A percentile compares a stretch with the other conserved stretches of the same genome.
Conservation (phyloP, 257 asterid genomes). For the Solanum pinnatisectum region DNA sequence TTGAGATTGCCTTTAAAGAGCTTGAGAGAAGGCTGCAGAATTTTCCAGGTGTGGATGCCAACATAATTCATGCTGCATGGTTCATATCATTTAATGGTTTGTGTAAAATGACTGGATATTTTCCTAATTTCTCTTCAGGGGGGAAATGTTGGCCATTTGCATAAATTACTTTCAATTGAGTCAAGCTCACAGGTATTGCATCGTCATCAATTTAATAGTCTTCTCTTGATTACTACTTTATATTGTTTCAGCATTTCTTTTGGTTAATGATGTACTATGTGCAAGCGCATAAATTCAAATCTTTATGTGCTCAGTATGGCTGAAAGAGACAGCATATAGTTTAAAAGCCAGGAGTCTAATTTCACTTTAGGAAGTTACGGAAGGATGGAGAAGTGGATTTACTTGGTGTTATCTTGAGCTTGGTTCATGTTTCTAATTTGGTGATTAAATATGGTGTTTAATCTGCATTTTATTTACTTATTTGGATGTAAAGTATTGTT, state of each 20-base stretch:
- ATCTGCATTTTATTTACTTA: background rate
- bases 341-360: background rate
- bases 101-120: background rate
- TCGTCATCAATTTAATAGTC: background rate
- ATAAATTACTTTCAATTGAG: slow-evolving; percentile 66
- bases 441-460: background rate
- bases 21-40: slow-evolving; percentile 47
- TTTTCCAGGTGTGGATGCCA: slow-evolving; percentile 61
- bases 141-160: slow-evolving; percentile 96
- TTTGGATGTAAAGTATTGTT: slow-evolving; percentile 2
- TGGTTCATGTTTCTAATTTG: background rate
- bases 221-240: background rate
- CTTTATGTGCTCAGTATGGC: background rate
- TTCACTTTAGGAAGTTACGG: background rate
- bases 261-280: background rate
- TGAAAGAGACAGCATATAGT: background rate
- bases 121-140: slow-evolving; percentile 55
- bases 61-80: background rate
- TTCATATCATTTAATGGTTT: background rate
- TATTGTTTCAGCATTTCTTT: background rate
- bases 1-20: slow-evolving; percentile 49
- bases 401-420: background rate
- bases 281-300: background rate
- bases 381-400: background rate
- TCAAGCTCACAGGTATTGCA: slow-evolving; percentile 90